Percentiles rank a stretch among this genome's conserved stretches.
Conservation (phyloP, 208 protist species). For the Acanthamoeba quina region DNA sequence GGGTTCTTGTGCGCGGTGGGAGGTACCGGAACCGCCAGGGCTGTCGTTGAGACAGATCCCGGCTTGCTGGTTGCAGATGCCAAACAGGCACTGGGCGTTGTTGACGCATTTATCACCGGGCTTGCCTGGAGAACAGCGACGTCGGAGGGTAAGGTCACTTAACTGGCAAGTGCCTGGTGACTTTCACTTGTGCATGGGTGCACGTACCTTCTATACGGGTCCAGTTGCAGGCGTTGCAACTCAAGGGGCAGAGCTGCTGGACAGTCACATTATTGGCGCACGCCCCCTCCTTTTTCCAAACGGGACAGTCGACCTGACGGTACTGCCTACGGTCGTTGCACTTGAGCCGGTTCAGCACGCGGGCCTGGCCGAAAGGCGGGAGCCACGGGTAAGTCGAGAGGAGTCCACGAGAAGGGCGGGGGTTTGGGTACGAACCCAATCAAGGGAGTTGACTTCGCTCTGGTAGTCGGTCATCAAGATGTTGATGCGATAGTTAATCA, state of each 20-base stretch:
- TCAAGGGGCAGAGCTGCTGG: neutral
- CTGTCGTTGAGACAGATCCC: neutral
- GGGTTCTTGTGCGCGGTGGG: neutral
- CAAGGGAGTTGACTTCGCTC: neutral
- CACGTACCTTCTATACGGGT: neutral
- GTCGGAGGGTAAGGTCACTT: neutral
- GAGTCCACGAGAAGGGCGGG: neutral
- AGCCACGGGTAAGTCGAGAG: neutral
- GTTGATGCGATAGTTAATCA: slow-evolving; percentile 32
- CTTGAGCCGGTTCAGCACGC: slow-evolving; percentile 16
- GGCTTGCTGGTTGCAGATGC: neutral
- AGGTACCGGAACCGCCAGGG: neutral
- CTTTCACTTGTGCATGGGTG: too few species aligned
- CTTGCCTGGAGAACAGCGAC: neutral
- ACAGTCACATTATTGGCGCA: neutral
- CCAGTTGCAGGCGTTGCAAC: slow-evolving; percentile 11
- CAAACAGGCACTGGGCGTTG: neutral
- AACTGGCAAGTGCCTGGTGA: neutral
- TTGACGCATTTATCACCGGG: neutral
- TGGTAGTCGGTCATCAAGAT: slow-evolving; percentile 30
- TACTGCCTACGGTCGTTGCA: neutral
- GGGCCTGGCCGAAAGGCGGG: neutral
- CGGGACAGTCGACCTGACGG: neutral
- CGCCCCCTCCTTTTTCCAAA: neutral
- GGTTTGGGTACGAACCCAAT: neutral